Conservation (phyloP, 306 rosid genomes). For the Malus asiatica region DNA sequence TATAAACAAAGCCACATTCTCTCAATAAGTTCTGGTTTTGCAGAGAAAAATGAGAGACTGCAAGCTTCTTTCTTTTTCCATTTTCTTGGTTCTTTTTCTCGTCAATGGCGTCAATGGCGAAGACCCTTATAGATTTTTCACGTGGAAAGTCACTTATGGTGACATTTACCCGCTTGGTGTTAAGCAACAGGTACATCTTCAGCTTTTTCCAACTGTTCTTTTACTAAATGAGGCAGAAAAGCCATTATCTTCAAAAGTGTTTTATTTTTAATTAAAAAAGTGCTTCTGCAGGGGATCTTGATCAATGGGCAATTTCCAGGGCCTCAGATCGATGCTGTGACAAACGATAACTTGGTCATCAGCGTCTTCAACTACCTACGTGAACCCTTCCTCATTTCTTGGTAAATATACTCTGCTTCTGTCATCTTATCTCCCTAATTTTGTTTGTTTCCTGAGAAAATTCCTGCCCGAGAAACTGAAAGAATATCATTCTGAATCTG, state of each 20-base stretch:
- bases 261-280: not conserved
- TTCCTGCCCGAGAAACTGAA: not conserved
- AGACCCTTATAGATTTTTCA: slow-evolving; percentile 69
- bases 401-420: slow-evolving; percentile 32
- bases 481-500: not conserved
- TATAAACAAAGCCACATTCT: not conserved
- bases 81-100: slow-evolving; percentile 19
- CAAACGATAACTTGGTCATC: slow-evolving; percentile 83
- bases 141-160: slow-evolving; percentile 91
- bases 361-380: slow-evolving; percentile 67
- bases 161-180: slow-evolving; percentile 88
- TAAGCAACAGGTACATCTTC: slow-evolving; percentile 64
- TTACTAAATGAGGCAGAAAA: not conserved
- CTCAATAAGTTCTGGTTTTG: not conserved
- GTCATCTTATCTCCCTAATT: not conserved
- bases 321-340: slow-evolving; percentile 92
- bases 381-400: slow-evolving; percentile 87
- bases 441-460: slow-evolving; percentile 2
- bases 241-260: not conserved
- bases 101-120: slow-evolving; percentile 48
- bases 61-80: slow-evolving; percentile 12
- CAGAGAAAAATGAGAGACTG: slow-evolving; percentile 2
- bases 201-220: not conserved
- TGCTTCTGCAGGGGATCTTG: slow-evolving; percentile 70
- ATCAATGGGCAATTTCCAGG: slow-evolving; percentile 97